Conservation (phyloP, 768 basidiomycete species). For the Infundibulicybe gibba region DNA sequence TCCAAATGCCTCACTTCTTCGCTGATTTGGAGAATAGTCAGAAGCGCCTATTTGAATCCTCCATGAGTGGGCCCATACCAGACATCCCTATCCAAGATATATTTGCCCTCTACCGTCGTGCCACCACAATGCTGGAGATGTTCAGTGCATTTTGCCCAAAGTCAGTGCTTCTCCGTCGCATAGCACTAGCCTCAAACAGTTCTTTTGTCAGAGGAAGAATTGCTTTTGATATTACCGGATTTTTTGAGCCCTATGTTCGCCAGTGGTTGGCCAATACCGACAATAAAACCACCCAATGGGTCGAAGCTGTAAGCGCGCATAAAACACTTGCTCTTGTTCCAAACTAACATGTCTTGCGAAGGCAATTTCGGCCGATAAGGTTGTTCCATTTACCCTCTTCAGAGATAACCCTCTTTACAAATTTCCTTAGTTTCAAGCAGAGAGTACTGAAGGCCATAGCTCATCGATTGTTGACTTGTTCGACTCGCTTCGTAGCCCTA, state of each 20-base stretch:
- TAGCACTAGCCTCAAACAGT: conserved; percentile 1
- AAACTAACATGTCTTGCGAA: conserved; percentile 18
- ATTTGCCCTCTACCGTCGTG: conserved; percentile 80
- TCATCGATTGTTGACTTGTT: conserved; percentile 98
- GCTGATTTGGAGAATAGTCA: conserved; percentile 65
- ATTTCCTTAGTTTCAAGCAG: conserved; percentile 62
- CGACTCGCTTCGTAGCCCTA: conserved; percentile 88
- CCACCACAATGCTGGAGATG: conserved; percentile 76
- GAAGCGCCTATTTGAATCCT: conserved; percentile 75
- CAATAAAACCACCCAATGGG: conserved; percentile 91
- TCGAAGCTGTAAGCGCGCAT: conserved; percentile 66
- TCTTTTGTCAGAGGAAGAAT: conserved; percentile 41
- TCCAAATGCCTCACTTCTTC: conserved; percentile 62
- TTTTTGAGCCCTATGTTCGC: conserved; percentile 86
- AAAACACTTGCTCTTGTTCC: background rate
- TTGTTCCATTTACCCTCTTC: conserved; percentile 1
- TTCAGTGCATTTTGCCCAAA: conserved; percentile 73
- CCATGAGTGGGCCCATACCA: conserved; percentile 83
- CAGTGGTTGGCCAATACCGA: conserved; percentile 90
- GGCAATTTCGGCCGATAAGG: conserved; percentile 70
- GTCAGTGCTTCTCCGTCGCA: conserved; percentile 39
- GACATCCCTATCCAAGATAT: conserved; percentile 89
- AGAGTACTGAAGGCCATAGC: conserved; percentile 80
- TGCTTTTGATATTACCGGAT: conserved; percentile 65
- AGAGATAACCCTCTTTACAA: conserved; percentile 3